Evolutionary conservation across 2,329 filamentous ascomycete species (phyloP), one percentile per base, ranked within the genome.

Genomic region (Cercospora zeina): DNA sequence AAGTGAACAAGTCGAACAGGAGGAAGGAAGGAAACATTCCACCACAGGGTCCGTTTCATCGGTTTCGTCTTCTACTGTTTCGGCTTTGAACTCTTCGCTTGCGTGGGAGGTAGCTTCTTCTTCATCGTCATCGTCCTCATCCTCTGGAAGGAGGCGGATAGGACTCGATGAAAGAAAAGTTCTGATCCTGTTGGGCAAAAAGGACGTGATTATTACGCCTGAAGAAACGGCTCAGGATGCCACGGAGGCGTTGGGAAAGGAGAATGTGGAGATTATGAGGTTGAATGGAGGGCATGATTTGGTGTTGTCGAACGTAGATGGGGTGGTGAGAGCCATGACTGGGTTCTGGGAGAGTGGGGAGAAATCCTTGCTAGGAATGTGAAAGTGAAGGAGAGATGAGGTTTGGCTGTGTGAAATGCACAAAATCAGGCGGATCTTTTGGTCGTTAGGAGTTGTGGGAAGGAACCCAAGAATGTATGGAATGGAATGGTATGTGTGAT

Each of bases 211-310:
- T 21, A 84, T 92, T 45, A 76, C 87, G n/a, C 80, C 81, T 59
- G 80, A 86, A 7, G 88, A 92, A 76, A 76, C 87, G 24, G 76
- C 83, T 1, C 81, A 84, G 49, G 89, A 92, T 74, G 85, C 83
- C 2, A 79, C 75, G 9, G 76, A 76, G 10, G 81, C 82, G 13
- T 73, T 91, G 21, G 86, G 87, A 2, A 75, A 78, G 24, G 72
- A 75, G n/a, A 85, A 87, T 60, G 80, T 88, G 3, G 79, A 83
- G 61, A 80, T 87, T 54, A 77, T 80, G 45, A 76, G 83, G 24
- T 70, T 90, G 14, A 80, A 84, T 24, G 87, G 84, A 4, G 89
- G 88, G 0, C 89, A 92, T 72, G 89, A 91, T 70, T 78, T 91
- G 63, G 86, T 86, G 0, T 85, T 90, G 65, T 83, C 83, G 11